A percentile compares a stretch with the other conserved stretches of the same genome.
These are phyloP conservation scores for Vachellia pachyceras DNA, from an alignment of 306 rosid genomes.

Conservation along the genomic window DNA sequence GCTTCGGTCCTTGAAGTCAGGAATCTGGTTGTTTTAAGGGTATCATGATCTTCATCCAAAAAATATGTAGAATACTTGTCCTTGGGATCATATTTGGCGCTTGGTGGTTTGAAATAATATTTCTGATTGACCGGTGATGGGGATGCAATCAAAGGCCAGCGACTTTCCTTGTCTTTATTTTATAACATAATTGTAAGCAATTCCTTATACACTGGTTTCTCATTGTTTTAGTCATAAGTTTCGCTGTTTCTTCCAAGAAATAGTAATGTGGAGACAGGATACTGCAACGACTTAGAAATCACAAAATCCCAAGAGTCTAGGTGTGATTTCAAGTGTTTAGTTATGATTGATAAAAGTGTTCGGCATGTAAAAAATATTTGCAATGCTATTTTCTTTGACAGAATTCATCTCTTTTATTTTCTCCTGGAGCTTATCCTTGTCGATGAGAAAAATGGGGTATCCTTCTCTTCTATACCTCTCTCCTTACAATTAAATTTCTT, in stretches of 20 bases:
- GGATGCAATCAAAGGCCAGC: constrained; percentile 93
- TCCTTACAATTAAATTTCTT: not conserved
- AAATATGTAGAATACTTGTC: constrained; percentile 30
- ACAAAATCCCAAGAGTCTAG: not conserved
- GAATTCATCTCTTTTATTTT: not conserved
- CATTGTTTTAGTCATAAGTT: constrained; percentile 19
- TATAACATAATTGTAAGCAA: constrained; percentile 94
- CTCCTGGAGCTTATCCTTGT: not conserved
- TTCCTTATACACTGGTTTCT: constrained; percentile 20
- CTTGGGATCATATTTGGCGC: constrained; percentile 31
- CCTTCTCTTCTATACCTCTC: not conserved
- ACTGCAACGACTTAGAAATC: not conserved
- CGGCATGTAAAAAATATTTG: not conserved
- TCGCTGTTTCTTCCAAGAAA: constrained; percentile 10
- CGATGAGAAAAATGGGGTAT: not conserved
- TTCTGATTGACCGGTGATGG: constrained; percentile 72
- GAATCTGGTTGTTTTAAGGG: constrained; percentile 94
- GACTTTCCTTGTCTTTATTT: constrained; percentile 96
- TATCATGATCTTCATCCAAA: constrained; percentile 44
- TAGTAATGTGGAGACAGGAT: not conserved
- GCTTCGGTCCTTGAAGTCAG: constrained; percentile 96
- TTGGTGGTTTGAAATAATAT: constrained; percentile 39
- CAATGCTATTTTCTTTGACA: not conserved
- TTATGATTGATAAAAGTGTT: not conserved
- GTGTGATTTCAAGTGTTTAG: not conserved